phyloP scores from a whole-genome alignment of 2,329 filamentous ascomycete species.

The Diaporthe sp. region DNA sequence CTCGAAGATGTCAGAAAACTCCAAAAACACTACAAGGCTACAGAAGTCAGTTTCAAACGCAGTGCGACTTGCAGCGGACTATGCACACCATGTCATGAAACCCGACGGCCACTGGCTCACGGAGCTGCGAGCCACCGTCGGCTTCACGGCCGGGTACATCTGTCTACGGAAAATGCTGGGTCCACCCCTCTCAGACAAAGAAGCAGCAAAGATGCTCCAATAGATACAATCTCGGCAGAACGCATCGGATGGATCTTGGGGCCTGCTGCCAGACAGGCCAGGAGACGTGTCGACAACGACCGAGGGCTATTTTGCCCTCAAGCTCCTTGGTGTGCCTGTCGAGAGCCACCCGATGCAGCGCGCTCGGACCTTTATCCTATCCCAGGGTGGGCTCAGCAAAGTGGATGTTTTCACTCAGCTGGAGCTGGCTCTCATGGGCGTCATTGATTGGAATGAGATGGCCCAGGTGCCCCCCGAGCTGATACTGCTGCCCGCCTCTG shows the following conservation, averaged over 20 bases:
- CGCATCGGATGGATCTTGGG: background rate
- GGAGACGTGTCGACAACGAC: background rate
- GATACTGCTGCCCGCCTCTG: background rate
- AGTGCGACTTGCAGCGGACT: background rate
- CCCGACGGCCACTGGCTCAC: background rate
- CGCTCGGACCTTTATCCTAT: background rate
- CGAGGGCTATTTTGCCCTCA: conserved; percentile 3
- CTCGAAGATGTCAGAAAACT: background rate
- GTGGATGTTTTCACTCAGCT: background rate
- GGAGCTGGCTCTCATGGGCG: background rate
- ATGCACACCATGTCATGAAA: background rate
- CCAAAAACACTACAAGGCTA: background rate
- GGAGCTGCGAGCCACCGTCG: background rate
- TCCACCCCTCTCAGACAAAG: background rate
- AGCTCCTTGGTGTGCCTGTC: background rate
- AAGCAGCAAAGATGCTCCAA: background rate
- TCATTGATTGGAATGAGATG: conserved; percentile 5
- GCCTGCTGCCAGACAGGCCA: background rate
- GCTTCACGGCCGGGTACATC: background rate
- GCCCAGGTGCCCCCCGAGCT: background rate
- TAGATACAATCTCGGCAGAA: background rate
- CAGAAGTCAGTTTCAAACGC: background rate
- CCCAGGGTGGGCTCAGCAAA: background rate
- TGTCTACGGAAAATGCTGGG: background rate
- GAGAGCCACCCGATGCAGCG: background rate